Evolutionary conservation across 192 early-diverging fungal genomes (phyloP).

Genomic region (Gaertneriomyces sp.): DNA sequence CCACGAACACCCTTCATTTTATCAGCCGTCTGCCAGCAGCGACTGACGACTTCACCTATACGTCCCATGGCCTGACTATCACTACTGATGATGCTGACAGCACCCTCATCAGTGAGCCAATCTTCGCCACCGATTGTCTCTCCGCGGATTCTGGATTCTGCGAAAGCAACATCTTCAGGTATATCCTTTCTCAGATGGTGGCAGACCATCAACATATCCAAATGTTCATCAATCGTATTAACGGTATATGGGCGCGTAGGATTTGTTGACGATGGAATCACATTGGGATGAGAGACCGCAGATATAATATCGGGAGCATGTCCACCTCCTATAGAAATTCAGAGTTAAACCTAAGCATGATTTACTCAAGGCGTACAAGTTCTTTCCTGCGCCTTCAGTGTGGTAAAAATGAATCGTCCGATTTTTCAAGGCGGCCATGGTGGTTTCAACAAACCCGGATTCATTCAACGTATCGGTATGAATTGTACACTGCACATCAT

Average conservation of each 20-base stretch:
- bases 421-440: constrained; percentile 82
- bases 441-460: constrained; percentile 90
- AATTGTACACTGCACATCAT: constrained; percentile 82
- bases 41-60: constrained; percentile 84
- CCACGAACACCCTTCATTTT: constrained; percentile 86
- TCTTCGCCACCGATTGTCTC: constrained; percentile 98
- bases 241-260: constrained; percentile 92
- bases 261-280: constrained; percentile 92
- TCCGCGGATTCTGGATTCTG: constrained; percentile 90
- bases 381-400: constrained; percentile 91
- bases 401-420: constrained; percentile 97
- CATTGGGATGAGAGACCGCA: constrained; percentile 72
- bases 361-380: too few relatives aligned
- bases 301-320: constrained; percentile 64
- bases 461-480: constrained; percentile 98
- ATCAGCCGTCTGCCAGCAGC: constrained; percentile 95
- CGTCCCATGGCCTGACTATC: constrained; percentile 97
- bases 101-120: constrained; percentile 91
- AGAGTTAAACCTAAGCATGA: too few relatives aligned
- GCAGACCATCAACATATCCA: constrained; percentile 98
- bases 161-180: constrained; percentile 96
- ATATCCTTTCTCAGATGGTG: constrained; percentile 91
- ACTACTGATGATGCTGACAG: constrained; percentile 89
- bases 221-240: constrained; percentile 96
- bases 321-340: too few relatives aligned